Conservation (phyloP, 148 eudicot species). For the Vaccinium macrocarpon region DNA sequence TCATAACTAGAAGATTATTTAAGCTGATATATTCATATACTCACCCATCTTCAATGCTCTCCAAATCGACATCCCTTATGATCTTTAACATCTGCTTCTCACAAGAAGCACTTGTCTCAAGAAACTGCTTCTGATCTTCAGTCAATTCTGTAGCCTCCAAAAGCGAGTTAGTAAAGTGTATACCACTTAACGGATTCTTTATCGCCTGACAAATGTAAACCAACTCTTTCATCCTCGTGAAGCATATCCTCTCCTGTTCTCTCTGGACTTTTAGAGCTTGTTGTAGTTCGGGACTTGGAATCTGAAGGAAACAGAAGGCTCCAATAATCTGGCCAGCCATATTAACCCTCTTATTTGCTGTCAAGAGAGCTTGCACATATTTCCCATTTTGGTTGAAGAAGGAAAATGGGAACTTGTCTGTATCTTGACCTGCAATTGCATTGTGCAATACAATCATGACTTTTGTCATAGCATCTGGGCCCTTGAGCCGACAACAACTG, state of each 20-base stretch:
- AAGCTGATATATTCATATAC: conserved; percentile 7
- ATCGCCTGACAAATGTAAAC: conserved; percentile 84
- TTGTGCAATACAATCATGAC: conserved; percentile 87
- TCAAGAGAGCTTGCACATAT: conserved; percentile 77
- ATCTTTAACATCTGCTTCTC: conserved; percentile 84
- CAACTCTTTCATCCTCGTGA: conserved; percentile 72
- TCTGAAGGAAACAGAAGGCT: conserved; percentile 90
- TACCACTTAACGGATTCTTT: conserved; percentile 77
- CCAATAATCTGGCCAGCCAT: conserved; percentile 67
- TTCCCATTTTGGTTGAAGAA: conserved; percentile 68
- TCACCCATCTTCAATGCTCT: conserved; percentile 77
- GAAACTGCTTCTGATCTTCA: conserved; percentile 83
- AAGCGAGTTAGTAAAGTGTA: conserved; percentile 68
- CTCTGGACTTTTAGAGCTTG: conserved; percentile 68
- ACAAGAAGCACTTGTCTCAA: conserved; percentile 76
- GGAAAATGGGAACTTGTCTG: conserved; percentile 66
- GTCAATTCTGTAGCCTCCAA: conserved; percentile 64
- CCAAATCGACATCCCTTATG: conserved; percentile 62
- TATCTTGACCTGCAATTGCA: conserved; percentile 82
- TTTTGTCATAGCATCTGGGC: conserved; percentile 76
- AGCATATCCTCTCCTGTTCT: conserved; percentile 58
- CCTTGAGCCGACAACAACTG: conserved; percentile 64
- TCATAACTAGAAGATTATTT: not conserved
- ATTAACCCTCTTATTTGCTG: conserved; percentile 80
- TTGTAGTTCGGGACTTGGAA: conserved; percentile 81